Base-by-base conservation (phyloP, 2,329 filamentous ascomycete genomes). In the Phaeosphaeriaceae sp. region DNA sequence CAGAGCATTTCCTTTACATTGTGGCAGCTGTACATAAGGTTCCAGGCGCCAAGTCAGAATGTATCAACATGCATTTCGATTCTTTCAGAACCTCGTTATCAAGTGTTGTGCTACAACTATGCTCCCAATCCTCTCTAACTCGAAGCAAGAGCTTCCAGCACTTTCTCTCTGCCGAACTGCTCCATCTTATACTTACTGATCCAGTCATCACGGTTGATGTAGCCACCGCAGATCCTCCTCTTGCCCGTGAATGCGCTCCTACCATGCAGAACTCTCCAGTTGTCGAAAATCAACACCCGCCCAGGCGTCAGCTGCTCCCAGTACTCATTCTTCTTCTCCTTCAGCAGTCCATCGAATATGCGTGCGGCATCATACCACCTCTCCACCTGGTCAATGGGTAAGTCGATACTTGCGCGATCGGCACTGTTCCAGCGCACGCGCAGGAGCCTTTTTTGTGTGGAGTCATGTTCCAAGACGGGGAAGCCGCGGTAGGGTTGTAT, bases 351-450 rank as follows among this genome's bases (percentile, higher is more conserved):
- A 62, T 91, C 83, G 83, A 89, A 98, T 68, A 87, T 88, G 51
- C 86, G 83, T 15, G 93, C 93, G 0, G 94, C 93, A 20, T 81
- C 77, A 74, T 97, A 98, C 93, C 94, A 98, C 40, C 78, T 72
- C 7, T 79, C 76, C 2, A 88, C 82, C 3, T 82, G 74, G 21
- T 80, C 77, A 19, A 83, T 68, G 3, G 88, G 85, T 44, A 81
- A 65, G 15, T 86, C 85, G 58, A 92, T 83, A 2, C 89, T 84
- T 1, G 91, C 91, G 42, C 95, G 84, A 75, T 98, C 95, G 62
- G 92, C 90, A 63, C 93, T 94, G 76, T 99, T 99, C 95, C 95
- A 99, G 53, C 94, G 85, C 7, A 98, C 83, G 55, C 92, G 89
- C 27, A 84, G 79, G 44, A 90, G 71, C 40, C 76, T 69, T 0